Conservation (phyloP, 192 early-diverging fungal genomes). For the Coemansia sp. region DNA sequence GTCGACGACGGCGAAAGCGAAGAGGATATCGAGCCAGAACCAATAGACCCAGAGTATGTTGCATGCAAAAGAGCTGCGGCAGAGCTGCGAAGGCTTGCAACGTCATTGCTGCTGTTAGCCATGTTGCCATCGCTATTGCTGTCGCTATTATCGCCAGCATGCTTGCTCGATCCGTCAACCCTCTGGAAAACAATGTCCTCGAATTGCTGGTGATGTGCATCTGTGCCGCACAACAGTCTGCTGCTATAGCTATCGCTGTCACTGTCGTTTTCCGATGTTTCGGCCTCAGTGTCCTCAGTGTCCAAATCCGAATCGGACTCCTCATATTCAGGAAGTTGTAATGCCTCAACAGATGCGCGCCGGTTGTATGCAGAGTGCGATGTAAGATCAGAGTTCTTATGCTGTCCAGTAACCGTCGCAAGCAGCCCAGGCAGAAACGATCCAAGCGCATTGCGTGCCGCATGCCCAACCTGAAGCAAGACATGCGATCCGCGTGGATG, state of each 20-base stretch:
- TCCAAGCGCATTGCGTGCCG: slow-evolving; percentile 41
- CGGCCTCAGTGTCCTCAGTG: slow-evolving; percentile 35
- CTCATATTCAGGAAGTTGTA: slow-evolving; percentile 49
- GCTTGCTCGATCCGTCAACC: background rate
- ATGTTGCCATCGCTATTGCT: slow-evolving; percentile 12
- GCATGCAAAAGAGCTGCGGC: slow-evolving; percentile 44
- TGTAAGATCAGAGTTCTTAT: slow-evolving; percentile 49
- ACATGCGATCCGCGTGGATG: slow-evolving; percentile 52
- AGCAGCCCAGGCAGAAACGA: slow-evolving; percentile 52
- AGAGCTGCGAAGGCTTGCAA: slow-evolving; percentile 37
- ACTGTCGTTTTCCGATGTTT: slow-evolving; percentile 18
- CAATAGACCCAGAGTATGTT: slow-evolving; percentile 41
- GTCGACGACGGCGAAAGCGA: slow-evolving; percentile 55
- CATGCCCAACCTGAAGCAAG: slow-evolving; percentile 45
- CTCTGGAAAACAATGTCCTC: too few species aligned
- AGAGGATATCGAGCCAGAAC: slow-evolving; percentile 46
- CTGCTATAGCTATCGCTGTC: slow-evolving; percentile 12
- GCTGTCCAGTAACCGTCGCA: slow-evolving; percentile 48
- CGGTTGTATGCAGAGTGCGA: slow-evolving; percentile 48
- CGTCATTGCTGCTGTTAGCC: slow-evolving; percentile 7
- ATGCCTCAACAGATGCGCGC: slow-evolving; percentile 37
- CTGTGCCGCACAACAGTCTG: background rate
- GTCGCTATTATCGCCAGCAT: slow-evolving; percentile 5
- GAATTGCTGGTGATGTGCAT: background rate
- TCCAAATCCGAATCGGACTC: slow-evolving; percentile 42